Conservation (phyloP, 352 stramenopile species). For the Pythium oligandrum region DNA sequence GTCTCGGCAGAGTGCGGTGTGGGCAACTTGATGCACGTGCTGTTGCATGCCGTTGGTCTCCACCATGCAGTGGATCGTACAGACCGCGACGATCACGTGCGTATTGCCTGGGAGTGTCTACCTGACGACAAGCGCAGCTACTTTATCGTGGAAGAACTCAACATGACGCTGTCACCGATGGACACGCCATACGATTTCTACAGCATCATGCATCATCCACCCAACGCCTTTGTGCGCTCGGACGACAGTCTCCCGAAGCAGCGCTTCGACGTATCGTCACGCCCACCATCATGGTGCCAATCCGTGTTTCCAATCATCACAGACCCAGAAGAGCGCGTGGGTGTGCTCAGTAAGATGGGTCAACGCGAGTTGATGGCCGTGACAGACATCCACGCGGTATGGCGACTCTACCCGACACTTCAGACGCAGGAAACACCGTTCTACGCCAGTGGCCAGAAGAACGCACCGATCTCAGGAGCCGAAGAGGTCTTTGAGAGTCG, state of each 20-base stretch:
- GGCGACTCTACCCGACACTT: slow-evolving; percentile 60
- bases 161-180: slow-evolving; percentile 4
- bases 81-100: slow-evolving; percentile 75
- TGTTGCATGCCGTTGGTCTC: slow-evolving; percentile 69
- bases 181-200: slow-evolving; percentile 74
- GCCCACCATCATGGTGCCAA: slow-evolving; percentile 39
- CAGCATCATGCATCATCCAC: slow-evolving; percentile 82
- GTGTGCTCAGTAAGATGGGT: slow-evolving; percentile 62
- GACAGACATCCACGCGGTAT: slow-evolving; percentile 73
- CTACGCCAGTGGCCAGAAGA: slow-evolving; percentile 22
- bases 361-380: slow-evolving; percentile 67
- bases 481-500: slow-evolving; percentile 49
- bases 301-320: slow-evolving; percentile 61
- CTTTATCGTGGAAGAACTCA: slow-evolving; percentile 59
- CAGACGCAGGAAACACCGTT: slow-evolving; percentile 31
- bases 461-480: slow-evolving; percentile 5
- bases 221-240: slow-evolving; percentile 61
- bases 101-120: slow-evolving; percentile 78
- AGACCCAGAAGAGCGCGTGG: slow-evolving; percentile 37
- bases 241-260: background rate
- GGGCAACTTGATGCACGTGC: slow-evolving; percentile 78
- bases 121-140: slow-evolving; percentile 55
- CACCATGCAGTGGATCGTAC: slow-evolving; percentile 63
- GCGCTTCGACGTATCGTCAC: background rate
- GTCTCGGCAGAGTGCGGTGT: slow-evolving; percentile 62